A percentile compares a stretch with the other conserved stretches of the same genome.
phyloP scores from a whole-genome alignment of 768 basidiomycete species.

The Mycena vitilis region DNA sequence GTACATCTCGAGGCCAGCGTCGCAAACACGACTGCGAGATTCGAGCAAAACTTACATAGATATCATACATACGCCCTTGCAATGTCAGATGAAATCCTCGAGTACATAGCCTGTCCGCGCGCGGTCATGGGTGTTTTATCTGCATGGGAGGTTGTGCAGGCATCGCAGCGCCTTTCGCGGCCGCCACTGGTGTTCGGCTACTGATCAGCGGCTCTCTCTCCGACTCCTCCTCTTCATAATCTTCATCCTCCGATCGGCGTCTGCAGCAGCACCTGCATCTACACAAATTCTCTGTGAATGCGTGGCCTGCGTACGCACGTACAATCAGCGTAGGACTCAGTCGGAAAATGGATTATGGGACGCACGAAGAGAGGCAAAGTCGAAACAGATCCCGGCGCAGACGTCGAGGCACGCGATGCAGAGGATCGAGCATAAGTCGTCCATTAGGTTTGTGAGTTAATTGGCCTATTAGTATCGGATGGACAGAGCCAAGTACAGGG shows the following conservation, averaged over 20 bases:
- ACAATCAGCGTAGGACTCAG: neutral
- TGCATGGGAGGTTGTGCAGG: conserved; percentile 33
- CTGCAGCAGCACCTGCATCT: conserved; percentile 14
- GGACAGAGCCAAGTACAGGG: no score
- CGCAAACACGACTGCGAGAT: no score
- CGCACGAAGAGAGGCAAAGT: conserved; percentile 31
- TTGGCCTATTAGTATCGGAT: no score
- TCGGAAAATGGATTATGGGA: neutral
- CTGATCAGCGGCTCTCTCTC: conserved; percentile 30
- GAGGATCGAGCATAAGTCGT: conserved; percentile 3
- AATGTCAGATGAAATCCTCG: no score
- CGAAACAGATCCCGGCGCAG: conserved; percentile 30
- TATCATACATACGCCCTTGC: no score
- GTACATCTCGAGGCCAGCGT: no score
- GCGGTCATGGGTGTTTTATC: conserved; percentile 7
- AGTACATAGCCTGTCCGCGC: no score
- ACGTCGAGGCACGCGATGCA: conserved; percentile 29
- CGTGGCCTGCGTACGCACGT: conserved; percentile 17
- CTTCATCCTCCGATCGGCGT: neutral
- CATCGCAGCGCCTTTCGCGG: conserved; percentile 1
- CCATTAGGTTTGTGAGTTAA: conserved; percentile 9
- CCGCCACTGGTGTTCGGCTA: neutral
- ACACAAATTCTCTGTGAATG: conserved; percentile 3
- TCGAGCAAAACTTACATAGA: no score
- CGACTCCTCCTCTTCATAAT: neutral